A percentile compares a stretch with the other conserved stretches of the same genome.
Conservation (phyloP, 2,329 filamentous ascomycete species). For the Pestalotiopsis sp. region DNA sequence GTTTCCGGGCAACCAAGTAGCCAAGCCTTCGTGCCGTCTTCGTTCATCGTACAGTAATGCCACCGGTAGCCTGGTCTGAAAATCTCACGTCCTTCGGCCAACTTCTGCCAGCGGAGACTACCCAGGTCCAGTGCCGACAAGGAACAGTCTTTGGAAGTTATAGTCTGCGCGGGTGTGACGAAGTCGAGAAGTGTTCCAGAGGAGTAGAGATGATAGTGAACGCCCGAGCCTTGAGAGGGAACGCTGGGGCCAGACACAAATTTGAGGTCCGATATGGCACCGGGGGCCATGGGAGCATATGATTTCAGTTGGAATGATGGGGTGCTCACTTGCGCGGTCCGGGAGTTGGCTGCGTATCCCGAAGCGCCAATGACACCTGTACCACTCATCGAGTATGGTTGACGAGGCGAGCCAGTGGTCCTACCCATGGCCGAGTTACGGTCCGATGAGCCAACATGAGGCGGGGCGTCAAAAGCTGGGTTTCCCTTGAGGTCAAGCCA, state of each 20-base stretch:
- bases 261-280: constrained; percentile 84
- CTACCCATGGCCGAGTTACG: constrained; percentile 43
- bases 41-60: constrained; percentile 97
- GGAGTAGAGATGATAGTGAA: constrained; percentile 93
- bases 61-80: constrained; percentile 92
- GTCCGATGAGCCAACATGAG: constrained; percentile 56
- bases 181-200: constrained; percentile 93
- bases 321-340: constrained; percentile 66
- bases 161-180: constrained; percentile 87
- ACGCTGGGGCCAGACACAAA: constrained; percentile 87
- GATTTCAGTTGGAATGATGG: constrained; percentile 67
- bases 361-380: constrained; percentile 58
- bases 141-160: constrained; percentile 84
- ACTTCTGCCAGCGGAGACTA: constrained; percentile 87
- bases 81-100: constrained; percentile 91
- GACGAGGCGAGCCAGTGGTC: constrained; percentile 51
- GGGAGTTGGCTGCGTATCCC: constrained; percentile 69
- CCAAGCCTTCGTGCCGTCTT: constrained; percentile 95
- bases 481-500: constrained; percentile 94
- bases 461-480: constrained; percentile 77
- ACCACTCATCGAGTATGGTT: constrained; percentile 51
- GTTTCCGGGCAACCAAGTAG: constrained; percentile 87
- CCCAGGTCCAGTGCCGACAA: constrained; percentile 86
- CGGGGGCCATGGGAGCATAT: constrained; percentile 84
- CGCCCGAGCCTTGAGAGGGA: constrained; percentile 85